phyloP scores from a whole-genome alignment of 768 basidiomycete species.

The Amanita molliuscula region DNA sequence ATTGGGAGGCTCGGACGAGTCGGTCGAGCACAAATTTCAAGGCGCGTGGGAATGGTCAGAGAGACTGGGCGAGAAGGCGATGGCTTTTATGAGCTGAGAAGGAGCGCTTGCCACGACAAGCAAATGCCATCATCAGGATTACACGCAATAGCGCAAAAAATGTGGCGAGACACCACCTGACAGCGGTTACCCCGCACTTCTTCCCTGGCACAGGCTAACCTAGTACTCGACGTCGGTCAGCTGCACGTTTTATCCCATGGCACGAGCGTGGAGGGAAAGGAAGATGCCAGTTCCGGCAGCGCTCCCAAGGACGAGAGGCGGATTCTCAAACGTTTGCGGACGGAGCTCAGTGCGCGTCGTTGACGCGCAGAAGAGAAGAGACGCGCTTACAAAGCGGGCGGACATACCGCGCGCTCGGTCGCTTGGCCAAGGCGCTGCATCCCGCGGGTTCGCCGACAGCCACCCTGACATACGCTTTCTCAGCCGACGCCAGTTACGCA shows the following conservation, averaged over 20 bases:
- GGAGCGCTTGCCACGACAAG: neutral
- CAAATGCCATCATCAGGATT: no score
- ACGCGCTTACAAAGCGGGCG: neutral
- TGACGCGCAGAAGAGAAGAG: neutral
- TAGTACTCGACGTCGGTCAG: neutral
- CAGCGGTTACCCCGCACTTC: neutral
- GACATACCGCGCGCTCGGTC: no score
- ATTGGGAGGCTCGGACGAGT: conserved; percentile 10
- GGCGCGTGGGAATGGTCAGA: neutral
- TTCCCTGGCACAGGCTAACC: neutral
- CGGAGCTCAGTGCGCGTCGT: neutral
- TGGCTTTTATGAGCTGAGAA: neutral
- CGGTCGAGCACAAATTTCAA: conserved; percentile 1
- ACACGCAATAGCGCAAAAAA: neutral
- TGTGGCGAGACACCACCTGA: neutral
- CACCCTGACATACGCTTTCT: no score
- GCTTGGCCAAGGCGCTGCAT: no score
- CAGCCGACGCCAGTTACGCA: no score
- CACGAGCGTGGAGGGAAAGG: neutral
- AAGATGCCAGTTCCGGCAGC: neutral
- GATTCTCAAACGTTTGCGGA: neutral
- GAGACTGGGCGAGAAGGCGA: neutral
- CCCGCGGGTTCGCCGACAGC: no score
- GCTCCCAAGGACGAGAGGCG: neutral
- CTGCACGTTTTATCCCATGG: neutral